Evolutionary conservation across 768 basidiomycete genomes (phyloP), one percentile per base, ranked within the genome.

Genomic region (Calvatia gigantea): DNA sequence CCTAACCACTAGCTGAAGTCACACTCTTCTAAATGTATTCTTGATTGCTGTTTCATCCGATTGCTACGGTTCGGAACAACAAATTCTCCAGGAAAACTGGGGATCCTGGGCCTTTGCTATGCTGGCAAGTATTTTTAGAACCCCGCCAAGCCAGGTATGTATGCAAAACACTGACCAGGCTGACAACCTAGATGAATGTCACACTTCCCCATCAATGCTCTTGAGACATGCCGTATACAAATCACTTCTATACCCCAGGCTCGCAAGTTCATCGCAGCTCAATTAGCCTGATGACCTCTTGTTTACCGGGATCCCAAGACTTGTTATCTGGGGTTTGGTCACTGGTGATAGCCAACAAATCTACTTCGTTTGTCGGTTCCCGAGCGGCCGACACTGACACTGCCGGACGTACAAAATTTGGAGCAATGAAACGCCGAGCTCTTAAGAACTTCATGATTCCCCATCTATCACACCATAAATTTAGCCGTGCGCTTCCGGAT

Each of bases 181-280:
- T n/a, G n/a, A n/a, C n/a, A n/a, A n/a, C 12, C 54, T 38, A 39
- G 29, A 38, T 47, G 45, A 47, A 45, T 55, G 35, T 17, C 45
- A 19, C 19, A 21, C 17, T 55, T 55, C 45, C 23, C 45, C 15
- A 17, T 47, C 39, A 28, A 33, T 32, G 33, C 31, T 33, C 27
- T 19, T 12, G 31, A 21, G 17, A 32, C 21, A 12, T 33, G 46
- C 46, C 11, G 19, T 48, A 32, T 12, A 25, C 21, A 23, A 25
- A 7, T 15, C 11, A 23, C 43, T 25, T 23, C 15, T 15, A 2
- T 45, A 14, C 21, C n/a, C 43, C 12, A 15, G 8, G 9, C 42
- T 23, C 35, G 17, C 35, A 12, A 12, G 35, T 11, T 37, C 5
- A 14, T 11, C 14, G 2, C 14, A 37, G 35, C 35, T 37, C 35